Conservation (phyloP, 345 rosid species). For the Eucalyptus polybractea region DNA sequence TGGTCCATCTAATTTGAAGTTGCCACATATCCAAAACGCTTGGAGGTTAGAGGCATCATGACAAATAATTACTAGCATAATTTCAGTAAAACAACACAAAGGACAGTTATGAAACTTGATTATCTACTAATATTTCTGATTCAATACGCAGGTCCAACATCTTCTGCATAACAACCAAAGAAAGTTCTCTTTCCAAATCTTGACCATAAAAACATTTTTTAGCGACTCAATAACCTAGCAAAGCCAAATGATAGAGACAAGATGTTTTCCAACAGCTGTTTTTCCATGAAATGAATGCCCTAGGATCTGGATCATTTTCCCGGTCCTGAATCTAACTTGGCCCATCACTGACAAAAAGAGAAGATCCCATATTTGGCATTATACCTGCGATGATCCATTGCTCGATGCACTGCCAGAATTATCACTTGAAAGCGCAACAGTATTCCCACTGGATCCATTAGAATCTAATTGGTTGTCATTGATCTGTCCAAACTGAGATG, state of each 20-base stretch:
- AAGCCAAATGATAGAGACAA: background rate
- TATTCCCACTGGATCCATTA: constrained; percentile 21
- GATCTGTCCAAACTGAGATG: constrained; percentile 39
- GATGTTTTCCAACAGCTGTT: background rate
- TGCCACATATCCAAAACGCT: background rate
- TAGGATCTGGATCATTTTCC: background rate
- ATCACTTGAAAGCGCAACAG: constrained; percentile 34
- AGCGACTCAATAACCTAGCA: background rate
- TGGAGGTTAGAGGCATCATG: background rate
- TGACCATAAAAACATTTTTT: background rate
- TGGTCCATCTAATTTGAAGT: constrained; percentile 20
- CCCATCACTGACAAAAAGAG: background rate
- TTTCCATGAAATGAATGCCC: background rate
- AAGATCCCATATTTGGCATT: background rate
- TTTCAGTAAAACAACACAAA: background rate
- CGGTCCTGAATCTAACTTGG: background rate
- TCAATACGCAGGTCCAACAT: background rate
- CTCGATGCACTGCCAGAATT: constrained; percentile 27
- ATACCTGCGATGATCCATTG: constrained; percentile 46
- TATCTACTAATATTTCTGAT: background rate
- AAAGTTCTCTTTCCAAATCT: background rate
- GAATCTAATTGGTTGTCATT: constrained; percentile 43
- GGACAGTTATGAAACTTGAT: background rate
- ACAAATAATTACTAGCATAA: background rate
- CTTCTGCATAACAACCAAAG: background rate